phyloP scores from a whole-genome alignment of 192 early-diverging fungal species.

The Cetraspora pellucida region DNA sequence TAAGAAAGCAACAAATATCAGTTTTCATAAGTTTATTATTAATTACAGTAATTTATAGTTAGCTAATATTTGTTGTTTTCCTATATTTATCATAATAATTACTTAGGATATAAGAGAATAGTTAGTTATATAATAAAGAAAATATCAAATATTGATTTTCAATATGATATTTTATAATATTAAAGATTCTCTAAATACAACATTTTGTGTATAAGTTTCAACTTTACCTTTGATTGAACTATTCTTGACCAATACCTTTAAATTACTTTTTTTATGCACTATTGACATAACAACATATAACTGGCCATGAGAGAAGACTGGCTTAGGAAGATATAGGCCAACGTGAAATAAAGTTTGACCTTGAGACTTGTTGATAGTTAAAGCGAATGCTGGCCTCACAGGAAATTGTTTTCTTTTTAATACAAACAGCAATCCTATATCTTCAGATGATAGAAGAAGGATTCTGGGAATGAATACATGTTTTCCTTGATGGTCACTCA shows the following conservation, averaged over 20 bases:
- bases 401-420: conserved; percentile 35
- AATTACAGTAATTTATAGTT: too few species aligned
- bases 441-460: conserved; percentile 13
- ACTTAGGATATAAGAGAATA: too few species aligned
- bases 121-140: too few species aligned
- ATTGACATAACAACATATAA: conserved; percentile 33
- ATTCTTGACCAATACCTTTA: not conserved
- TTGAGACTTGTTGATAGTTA: conserved; percentile 40
- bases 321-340: conserved; percentile 23
- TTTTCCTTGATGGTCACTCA: conserved; percentile 28
- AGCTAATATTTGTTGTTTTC: too few species aligned
- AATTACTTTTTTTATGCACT: not conserved
- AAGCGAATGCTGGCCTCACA: conserved; percentile 24
- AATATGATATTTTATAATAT: too few species aligned
- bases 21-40: too few species aligned
- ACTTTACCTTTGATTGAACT: not conserved
- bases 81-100: too few species aligned
- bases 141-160: too few species aligned
- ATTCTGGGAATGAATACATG: conserved; percentile 28
- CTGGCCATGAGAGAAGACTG: conserved; percentile 35
- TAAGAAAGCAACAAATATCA: too few species aligned
- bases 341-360: conserved; percentile 32
- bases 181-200: not conserved
- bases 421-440: conserved; percentile 24
- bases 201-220: not conserved